phyloP scores from a whole-genome alignment of 352 stramenopile species.

The Elongisporangium undulatum region DNA sequence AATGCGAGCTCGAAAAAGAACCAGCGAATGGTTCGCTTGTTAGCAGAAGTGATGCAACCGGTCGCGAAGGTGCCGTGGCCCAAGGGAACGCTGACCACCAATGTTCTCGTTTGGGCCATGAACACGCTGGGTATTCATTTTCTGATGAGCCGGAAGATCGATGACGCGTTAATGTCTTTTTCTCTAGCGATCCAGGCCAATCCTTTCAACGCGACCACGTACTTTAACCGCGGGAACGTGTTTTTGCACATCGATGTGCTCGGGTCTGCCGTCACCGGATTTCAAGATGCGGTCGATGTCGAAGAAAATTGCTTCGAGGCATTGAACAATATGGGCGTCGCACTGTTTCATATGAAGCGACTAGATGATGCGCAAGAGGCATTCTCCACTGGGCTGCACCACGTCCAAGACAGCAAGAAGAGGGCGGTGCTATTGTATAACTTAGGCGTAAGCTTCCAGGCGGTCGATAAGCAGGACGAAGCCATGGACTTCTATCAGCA shows the following conservation, averaged over 20 bases:
- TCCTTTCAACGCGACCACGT: slow-evolving; percentile 22
- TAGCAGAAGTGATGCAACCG: slow-evolving; percentile 18
- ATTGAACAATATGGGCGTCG: slow-evolving; percentile 48
- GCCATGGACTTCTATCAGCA: slow-evolving; percentile 51
- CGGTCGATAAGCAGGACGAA: slow-evolving; percentile 31
- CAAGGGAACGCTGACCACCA: slow-evolving; percentile 33
- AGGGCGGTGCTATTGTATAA: slow-evolving; percentile 43
- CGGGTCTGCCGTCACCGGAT: slow-evolving; percentile 29
- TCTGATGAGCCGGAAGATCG: slow-evolving; percentile 14
- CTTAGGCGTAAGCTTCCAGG: slow-evolving; percentile 32
- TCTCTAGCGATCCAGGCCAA: slow-evolving; percentile 46
- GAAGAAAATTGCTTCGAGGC: slow-evolving; percentile 29
- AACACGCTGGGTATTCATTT: slow-evolving; percentile 39
- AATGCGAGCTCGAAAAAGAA: slow-evolving; percentile 26
- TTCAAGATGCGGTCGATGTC: slow-evolving; percentile 43
- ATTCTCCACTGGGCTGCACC: slow-evolving; percentile 29
- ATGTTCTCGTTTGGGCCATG: slow-evolving; percentile 45
- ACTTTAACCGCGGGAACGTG: slow-evolving; percentile 55
- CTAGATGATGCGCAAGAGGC: slow-evolving; percentile 40
- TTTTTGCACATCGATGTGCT: slow-evolving; percentile 38
- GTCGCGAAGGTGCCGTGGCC: slow-evolving; percentile 21
- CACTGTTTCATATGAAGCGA: slow-evolving; percentile 33
- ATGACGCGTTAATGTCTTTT: slow-evolving; percentile 52
- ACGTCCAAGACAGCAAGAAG: slow-evolving; percentile 17
- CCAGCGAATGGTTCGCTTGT: slow-evolving; percentile 15